Evolutionary conservation across 257 asterid species (phyloP), one percentile per base, ranked within the genome.

Genomic region (Hygrophila difformis): DNA sequence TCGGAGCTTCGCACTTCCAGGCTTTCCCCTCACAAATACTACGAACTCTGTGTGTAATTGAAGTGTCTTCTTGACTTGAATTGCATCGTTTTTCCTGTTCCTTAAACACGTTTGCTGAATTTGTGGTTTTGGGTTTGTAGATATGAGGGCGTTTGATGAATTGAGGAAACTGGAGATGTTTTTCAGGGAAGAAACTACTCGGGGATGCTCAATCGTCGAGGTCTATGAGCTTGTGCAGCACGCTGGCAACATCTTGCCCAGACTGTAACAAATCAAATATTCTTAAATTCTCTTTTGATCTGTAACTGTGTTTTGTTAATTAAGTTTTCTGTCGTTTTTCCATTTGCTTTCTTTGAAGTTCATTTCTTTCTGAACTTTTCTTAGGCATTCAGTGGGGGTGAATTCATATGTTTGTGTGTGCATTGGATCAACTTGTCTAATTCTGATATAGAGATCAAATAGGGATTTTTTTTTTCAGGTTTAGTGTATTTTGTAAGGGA

Each of bases 71-170:
- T 51, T 51, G 35, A 31, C 26, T 39, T n/a, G 16, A 24, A 18
- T 55, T 55, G 45, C 41, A 24, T 41, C 24, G 28, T 13, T 67
- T 28, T 41, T 47, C 15, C 10, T 53, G 61, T 39, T 49, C 42
- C 2, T 20, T 50, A 15, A 12, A 39, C 33, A 12, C 45, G 4
- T 45, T 3, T 36, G n/a, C n/a, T 35, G 22, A 45, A 44, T 58
- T 46, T 51, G 55, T 34, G 53, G 15, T 47, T 60, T 53, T n/a
- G n/a, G 62, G 14, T 52, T 44, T 59, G 63, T 57, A 91, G 99
- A 91, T 83, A 86, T 91, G 99, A 72, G 97, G 55, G 99, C 97
- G 24, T 91, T 83, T 78, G 99, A 91, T 49, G 97, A 91, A 54
- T 64, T 91, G 81, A 78, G 99, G 85, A 91, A 72, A 71, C 66